Evolutionary conservation across 2,329 filamentous ascomycete species (phyloP).

Genomic region (Arthrinium phaeospermum): DNA sequence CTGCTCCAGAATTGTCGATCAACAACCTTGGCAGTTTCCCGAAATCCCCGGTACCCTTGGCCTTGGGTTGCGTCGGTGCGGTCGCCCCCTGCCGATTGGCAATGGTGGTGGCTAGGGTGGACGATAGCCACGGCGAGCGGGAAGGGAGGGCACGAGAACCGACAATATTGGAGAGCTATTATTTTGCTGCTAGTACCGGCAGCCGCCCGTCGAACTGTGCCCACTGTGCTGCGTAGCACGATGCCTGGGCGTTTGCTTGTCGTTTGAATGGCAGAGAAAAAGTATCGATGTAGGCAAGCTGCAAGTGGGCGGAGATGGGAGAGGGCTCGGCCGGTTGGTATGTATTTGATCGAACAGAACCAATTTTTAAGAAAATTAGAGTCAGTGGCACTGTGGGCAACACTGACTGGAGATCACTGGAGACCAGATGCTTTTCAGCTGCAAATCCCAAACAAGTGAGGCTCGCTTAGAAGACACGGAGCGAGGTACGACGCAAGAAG

Average conservation of each 20-base stretch:
- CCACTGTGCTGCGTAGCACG: not conserved
- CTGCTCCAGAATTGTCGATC: slow-evolving; percentile 8
- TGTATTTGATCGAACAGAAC: not conserved
- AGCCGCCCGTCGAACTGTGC: not conserved
- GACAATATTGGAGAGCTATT: not conserved
- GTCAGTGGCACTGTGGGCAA: not conserved
- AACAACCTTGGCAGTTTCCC: not conserved
- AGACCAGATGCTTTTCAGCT: slow-evolving; percentile 9
- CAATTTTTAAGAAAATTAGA: not conserved
- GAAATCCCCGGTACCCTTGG: slow-evolving; percentile 6
- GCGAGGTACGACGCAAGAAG: too few species aligned
- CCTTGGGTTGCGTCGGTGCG: not conserved
- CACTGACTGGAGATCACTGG: not conserved
- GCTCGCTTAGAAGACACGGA: not conserved
- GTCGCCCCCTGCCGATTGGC: not conserved
- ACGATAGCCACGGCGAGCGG: not conserved
- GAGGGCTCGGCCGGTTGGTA: slow-evolving; percentile 5
- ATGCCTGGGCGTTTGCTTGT: not conserved
- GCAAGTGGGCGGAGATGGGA: not conserved
- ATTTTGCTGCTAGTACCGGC: not conserved
- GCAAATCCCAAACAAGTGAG: not conserved
- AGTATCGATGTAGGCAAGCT: too few species aligned
- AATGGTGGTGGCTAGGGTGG: not conserved
- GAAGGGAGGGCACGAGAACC: too few species aligned
- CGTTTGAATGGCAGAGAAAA: not conserved